These are phyloP conservation scores for Chytriomyces confervae DNA, from an alignment of 192 early-diverging fungal genomes.

Conservation along the genomic window DNA sequence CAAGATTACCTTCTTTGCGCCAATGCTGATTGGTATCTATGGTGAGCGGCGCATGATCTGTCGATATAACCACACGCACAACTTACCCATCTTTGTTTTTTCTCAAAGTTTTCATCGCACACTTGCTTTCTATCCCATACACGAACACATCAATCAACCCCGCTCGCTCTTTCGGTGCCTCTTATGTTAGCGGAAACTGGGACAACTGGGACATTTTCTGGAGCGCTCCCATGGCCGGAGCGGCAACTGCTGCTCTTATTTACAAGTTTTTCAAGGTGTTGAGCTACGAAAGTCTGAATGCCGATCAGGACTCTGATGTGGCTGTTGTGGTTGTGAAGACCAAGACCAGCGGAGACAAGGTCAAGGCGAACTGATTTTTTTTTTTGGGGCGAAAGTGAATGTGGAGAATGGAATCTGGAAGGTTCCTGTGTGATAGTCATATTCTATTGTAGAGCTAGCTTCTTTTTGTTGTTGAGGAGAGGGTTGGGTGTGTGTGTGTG, in stretches of 20 bases:
- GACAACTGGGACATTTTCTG: conserved; percentile 68
- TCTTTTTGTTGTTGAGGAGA: too few species aligned
- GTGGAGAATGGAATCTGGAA: too few species aligned
- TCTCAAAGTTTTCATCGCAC: conserved; percentile 48
- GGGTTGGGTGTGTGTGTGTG: too few species aligned
- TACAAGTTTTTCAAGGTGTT: conserved; percentile 38
- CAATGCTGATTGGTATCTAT: conserved; percentile 46
- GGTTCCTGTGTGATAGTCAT: too few species aligned
- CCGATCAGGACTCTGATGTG: conserved; percentile 24
- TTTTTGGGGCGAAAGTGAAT: too few species aligned
- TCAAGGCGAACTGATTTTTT: neutral
- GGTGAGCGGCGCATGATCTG: conserved; percentile 5
- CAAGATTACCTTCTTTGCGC: conserved; percentile 47
- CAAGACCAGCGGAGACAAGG: neutral
- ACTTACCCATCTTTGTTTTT: conserved; percentile 1
- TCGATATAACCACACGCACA: neutral
- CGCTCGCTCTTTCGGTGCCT: conserved; percentile 68
- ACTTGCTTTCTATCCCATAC: conserved; percentile 49
- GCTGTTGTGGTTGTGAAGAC: neutral
- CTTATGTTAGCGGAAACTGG: conserved; percentile 55
- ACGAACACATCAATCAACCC: conserved; percentile 68
- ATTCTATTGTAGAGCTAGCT: too few species aligned
- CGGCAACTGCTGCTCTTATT: conserved; percentile 41
- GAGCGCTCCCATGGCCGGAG: conserved; percentile 42
- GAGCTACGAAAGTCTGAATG: conserved; percentile 39